Evolutionary conservation across 208 protist species (phyloP).

Genomic region (Spongospora subterranea): DNA sequence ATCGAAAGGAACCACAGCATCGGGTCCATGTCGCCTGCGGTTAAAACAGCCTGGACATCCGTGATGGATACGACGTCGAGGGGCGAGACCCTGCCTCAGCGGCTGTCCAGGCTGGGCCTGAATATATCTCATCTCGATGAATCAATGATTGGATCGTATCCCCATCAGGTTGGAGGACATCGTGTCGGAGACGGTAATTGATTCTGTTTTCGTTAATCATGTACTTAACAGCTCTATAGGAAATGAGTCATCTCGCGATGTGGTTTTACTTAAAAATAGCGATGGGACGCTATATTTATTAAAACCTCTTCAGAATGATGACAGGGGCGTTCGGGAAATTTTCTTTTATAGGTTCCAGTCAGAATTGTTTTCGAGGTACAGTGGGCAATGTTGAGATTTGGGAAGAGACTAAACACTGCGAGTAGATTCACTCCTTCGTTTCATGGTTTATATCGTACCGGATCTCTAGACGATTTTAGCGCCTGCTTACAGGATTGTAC

Average conservation of each 20-base stretch:
- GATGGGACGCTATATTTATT: not conserved
- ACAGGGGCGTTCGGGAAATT: constrained; percentile 12
- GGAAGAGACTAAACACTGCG: not conserved
- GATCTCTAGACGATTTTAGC: not conserved
- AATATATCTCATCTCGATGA: not conserved
- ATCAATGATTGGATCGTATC: not conserved
- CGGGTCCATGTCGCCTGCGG: too few species aligned
- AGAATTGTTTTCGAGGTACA: not conserved
- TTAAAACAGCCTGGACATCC: too few species aligned
- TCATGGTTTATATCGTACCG: not conserved
- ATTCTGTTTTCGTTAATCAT: not conserved
- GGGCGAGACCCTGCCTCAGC: not conserved
- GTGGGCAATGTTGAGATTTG: not conserved
- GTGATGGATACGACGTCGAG: too few species aligned
- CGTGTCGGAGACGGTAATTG: not conserved
- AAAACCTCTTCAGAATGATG: constrained; percentile 21
- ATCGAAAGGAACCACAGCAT: too few species aligned
- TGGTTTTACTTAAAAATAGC: not conserved
- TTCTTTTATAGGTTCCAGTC: not conserved
- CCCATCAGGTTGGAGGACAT: constrained; percentile 40
- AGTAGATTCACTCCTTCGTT: not conserved
- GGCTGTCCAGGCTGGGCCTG: not conserved
- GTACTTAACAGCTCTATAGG: not conserved
- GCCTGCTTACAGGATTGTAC: constrained; percentile 30
- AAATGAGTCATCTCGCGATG: not conserved